These are phyloP conservation scores for Penicillium aurantiogriseum DNA, from an alignment of 2,329 filamentous ascomycete species.

Conservation along the genomic window DNA sequence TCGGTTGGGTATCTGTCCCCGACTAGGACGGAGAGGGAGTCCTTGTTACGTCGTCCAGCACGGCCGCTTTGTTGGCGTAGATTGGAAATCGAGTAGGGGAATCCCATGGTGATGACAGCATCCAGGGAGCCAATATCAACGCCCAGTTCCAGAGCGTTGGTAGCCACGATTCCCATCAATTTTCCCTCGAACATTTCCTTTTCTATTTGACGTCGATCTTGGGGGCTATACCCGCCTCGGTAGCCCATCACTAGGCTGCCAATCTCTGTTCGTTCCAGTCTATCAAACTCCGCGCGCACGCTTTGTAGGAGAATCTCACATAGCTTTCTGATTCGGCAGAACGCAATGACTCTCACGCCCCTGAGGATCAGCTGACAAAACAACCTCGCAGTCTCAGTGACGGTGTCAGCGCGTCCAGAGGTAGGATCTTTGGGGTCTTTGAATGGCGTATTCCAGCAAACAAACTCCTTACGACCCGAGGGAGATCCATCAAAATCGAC, in stretches of 20 bases:
- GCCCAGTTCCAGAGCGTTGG: slow-evolving; percentile 86
- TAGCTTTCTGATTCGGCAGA: slow-evolving; percentile 81
- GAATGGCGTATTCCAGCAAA: slow-evolving; percentile 97
- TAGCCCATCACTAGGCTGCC: slow-evolving; percentile 88
- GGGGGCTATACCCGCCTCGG: slow-evolving; percentile 87
- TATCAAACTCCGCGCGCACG: slow-evolving; percentile 72
- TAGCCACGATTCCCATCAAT: slow-evolving; percentile 88
- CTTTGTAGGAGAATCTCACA: slow-evolving; percentile 82
- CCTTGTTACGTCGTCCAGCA: slow-evolving; percentile 86
- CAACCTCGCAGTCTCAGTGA: slow-evolving; percentile 81
- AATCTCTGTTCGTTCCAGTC: slow-evolving; percentile 71
- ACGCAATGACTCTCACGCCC: slow-evolving; percentile 88
- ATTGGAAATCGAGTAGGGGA: slow-evolving; percentile 94
- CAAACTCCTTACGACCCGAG: slow-evolving; percentile 85
- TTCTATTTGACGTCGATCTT: slow-evolving; percentile 85
- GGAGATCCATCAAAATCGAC: slow-evolving; percentile 93
- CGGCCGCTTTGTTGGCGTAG: slow-evolving; percentile 91
- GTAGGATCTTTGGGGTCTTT: slow-evolving; percentile 84
- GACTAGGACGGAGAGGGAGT: slow-evolving; percentile 85
- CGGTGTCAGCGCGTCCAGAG: slow-evolving; percentile 78
- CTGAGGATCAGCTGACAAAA: slow-evolving; percentile 87
- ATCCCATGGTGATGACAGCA: slow-evolving; percentile 89
- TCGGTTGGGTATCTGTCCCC: slow-evolving; percentile 88
- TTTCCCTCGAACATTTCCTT: slow-evolving; percentile 96
- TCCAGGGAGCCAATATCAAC: slow-evolving; percentile 94